phyloP scores from a whole-genome alignment of 2,329 filamentous ascomycete species.

The Colletotrichum viniferum region DNA sequence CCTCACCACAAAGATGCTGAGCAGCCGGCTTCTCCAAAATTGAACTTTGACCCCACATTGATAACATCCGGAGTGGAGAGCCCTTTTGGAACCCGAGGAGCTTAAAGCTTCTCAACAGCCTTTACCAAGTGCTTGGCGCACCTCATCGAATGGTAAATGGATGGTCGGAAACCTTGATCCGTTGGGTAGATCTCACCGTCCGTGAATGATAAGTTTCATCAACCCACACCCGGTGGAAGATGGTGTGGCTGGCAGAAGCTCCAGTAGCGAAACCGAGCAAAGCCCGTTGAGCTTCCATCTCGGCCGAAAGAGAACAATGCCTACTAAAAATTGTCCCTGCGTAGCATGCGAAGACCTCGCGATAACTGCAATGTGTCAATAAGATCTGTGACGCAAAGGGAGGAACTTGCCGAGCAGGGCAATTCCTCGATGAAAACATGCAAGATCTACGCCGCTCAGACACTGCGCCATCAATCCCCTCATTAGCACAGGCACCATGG shows the following conservation, averaged over 20 bases:
- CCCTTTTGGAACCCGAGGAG: not conserved
- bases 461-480: not conserved
- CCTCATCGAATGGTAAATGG: not conserved
- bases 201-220: not conserved
- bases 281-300: not conserved
- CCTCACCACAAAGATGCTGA: not conserved
- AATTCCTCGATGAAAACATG: not conserved
- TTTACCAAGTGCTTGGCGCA: not conserved
- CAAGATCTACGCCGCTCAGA: not conserved
- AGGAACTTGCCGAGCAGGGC: not conserved
- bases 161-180: not conserved
- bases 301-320: not conserved
- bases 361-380: not conserved
- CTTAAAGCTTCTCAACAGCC: not conserved
- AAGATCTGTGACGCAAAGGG: not conserved
- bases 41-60: not conserved
- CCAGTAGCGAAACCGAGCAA: not conserved
- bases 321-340: not conserved
- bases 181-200: not conserved
- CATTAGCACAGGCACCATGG: not conserved
- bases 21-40: not conserved
- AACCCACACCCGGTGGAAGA: not conserved
- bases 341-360: not conserved
- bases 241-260: not conserved
- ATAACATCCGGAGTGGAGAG: not conserved